These are phyloP conservation scores for Calocybe gambosa DNA, from an alignment of 1,284 basidiomycete species.

Conservation along the genomic window DNA sequence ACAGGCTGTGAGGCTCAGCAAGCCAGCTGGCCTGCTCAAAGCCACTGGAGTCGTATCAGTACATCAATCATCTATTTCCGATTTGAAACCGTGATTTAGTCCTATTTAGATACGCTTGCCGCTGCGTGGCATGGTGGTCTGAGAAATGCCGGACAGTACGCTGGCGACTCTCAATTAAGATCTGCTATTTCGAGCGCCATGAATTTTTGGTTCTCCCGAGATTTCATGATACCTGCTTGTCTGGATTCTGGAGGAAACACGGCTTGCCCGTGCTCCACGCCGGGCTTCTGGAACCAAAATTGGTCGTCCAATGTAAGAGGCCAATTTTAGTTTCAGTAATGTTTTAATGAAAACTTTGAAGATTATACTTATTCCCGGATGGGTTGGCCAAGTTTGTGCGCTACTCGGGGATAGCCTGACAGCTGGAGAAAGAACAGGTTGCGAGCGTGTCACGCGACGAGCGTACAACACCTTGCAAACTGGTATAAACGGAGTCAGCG, in stretches of 20 bases:
- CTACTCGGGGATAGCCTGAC: conserved; percentile 47
- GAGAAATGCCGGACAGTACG: conserved; percentile 32
- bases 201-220: conserved; percentile 63
- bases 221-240: conserved; percentile 51
- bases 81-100: not conserved
- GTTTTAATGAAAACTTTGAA: conserved; percentile 17
- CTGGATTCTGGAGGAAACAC: conserved; percentile 47
- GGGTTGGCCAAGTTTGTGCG: conserved; percentile 41
- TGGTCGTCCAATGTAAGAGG: conserved; percentile 55
- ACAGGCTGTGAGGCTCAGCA: conserved; percentile 30
- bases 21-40: conserved; percentile 34
- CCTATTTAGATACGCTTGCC: conserved; percentile 42
- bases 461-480: conserved; percentile 32
- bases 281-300: conserved; percentile 44
- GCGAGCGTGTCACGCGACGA: conserved; percentile 45
- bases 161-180: conserved; percentile 34
- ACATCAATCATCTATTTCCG: conserved; percentile 15
- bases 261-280: conserved; percentile 50
- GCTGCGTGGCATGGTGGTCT: conserved; percentile 55
- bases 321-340: not conserved
- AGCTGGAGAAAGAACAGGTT: conserved; percentile 36
- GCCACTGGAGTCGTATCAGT: conserved; percentile 61
- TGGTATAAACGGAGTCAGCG: conserved; percentile 30
- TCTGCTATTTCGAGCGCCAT: conserved; percentile 46
- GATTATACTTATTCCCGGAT: conserved; percentile 44